Percentiles rank a stretch among this genome's conserved stretches.
phyloP scores from a whole-genome alignment of 73 alveolate species.

The Tetrahymena thermophila region DNA sequence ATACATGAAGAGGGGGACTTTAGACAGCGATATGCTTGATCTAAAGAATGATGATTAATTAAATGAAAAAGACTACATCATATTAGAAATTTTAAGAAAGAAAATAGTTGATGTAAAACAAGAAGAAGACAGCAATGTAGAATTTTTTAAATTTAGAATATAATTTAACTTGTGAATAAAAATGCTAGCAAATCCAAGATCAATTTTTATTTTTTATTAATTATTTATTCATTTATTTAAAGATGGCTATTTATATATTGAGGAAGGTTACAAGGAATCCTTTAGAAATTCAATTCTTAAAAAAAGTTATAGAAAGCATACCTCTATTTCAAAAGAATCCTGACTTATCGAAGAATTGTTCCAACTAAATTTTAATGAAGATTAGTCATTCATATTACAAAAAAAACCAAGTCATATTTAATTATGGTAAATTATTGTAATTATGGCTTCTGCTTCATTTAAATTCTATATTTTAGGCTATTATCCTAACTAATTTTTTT shows the following conservation, averaged over 20 bases:
- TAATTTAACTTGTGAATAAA: background rate
- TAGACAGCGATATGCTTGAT: background rate
- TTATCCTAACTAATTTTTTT: background rate
- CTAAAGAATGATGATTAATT: background rate
- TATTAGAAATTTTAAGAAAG: background rate
- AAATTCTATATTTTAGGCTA: background rate
- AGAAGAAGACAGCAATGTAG: background rate
- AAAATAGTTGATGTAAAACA: background rate
- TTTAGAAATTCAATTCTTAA: background rate
- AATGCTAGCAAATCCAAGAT: background rate
- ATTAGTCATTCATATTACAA: background rate
- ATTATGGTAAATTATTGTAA: background rate
- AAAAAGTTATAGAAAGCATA: background rate
- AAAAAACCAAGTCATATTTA: background rate
- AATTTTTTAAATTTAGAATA: background rate
- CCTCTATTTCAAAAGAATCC: background rate
- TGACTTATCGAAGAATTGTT: background rate
- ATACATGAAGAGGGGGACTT: background rate
- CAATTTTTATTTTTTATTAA: background rate
- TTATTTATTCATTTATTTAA: background rate
- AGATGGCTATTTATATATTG: background rate
- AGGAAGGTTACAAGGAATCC: background rate
- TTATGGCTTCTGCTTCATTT: background rate
- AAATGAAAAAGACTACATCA: background rate
- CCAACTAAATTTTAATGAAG: background rate